Evolutionary conservation across 164 flowering plant species (phyloP).

Genomic region (Nelumbo lutea): DNA sequence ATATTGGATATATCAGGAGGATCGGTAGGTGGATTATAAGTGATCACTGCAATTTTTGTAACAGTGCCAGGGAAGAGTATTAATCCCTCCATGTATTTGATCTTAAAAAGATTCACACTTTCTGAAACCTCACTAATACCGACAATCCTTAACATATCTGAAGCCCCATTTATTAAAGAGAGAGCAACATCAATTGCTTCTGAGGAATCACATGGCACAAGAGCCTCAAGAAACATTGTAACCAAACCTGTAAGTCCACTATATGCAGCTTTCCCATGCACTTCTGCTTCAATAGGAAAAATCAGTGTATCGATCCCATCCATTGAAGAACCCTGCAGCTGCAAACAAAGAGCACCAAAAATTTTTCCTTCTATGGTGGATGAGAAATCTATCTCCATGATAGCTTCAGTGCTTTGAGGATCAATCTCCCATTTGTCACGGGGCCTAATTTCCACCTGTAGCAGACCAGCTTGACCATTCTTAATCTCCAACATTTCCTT

Average conservation of each 20-base stretch:
- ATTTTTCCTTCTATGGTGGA: conserved; percentile 33
- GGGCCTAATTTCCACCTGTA: conserved; percentile 51
- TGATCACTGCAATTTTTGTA: conserved; percentile 51
- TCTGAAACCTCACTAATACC: conserved; percentile 48
- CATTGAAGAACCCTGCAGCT: conserved; percentile 43
- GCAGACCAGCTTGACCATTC: conserved; percentile 30
- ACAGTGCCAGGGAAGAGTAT: conserved; percentile 56
- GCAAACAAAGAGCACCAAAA: conserved; percentile 50
- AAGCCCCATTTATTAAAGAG: conserved; percentile 47
- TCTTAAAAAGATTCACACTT: conserved; percentile 27
- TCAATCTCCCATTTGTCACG: conserved; percentile 52
- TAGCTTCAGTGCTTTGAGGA: conserved; percentile 41
- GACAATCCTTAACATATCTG: conserved; percentile 39
- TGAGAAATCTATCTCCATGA: conserved; percentile 50
- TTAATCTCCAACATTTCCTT: conserved; percentile 41
- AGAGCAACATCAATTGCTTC: conserved; percentile 34
- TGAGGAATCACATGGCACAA: conserved; percentile 30
- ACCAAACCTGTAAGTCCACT: conserved; percentile 29
- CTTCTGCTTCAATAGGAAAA: conserved; percentile 64
- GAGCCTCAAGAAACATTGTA: conserved; percentile 42
- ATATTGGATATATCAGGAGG: conserved; percentile 19
- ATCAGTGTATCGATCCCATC: conserved; percentile 42
- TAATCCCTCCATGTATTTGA: conserved; percentile 55
- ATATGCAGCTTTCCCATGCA: conserved; percentile 24
- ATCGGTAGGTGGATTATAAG: conserved; percentile 23